Conservation (phyloP, 2,329 filamentous ascomycete genomes). For the Hymenoscyphus fructigenus region DNA sequence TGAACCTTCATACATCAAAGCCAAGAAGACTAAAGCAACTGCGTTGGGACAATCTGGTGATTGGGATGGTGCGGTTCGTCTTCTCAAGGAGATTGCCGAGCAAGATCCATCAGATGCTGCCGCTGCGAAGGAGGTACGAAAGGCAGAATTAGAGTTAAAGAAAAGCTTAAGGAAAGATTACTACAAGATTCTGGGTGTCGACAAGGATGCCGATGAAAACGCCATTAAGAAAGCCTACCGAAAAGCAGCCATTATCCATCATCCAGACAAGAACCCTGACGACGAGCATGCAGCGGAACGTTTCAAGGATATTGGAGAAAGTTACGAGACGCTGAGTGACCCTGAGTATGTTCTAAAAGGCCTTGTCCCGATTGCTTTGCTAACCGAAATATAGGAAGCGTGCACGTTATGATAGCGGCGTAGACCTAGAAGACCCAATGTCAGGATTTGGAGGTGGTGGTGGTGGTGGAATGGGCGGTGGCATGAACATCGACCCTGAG, state of each 20-base stretch:
- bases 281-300: slow-evolving; percentile 80
- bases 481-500: slow-evolving; percentile 42
- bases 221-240: slow-evolving; percentile 97
- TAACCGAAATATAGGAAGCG: slow-evolving; percentile 65
- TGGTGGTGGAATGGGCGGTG: slow-evolving; percentile 53
- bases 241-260: slow-evolving; percentile 88
- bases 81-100: slow-evolving; percentile 85
- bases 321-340: slow-evolving; percentile 93
- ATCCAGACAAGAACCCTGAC: slow-evolving; percentile 96
- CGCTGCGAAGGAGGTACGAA: slow-evolving; percentile 80
- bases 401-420: slow-evolving; percentile 86
- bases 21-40: slow-evolving; percentile 90
- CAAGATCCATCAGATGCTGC: slow-evolving; percentile 77
- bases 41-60: slow-evolving; percentile 79
- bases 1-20: slow-evolving; percentile 84
- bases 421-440: slow-evolving; percentile 82
- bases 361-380: slow-evolving; percentile 21
- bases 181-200: slow-evolving; percentile 91
- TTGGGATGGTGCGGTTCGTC: slow-evolving; percentile 89
- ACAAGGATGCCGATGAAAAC: slow-evolving; percentile 79
- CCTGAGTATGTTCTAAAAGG: slow-evolving; percentile 65
- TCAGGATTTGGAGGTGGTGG: slow-evolving; percentile 70
- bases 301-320: slow-evolving; percentile 98
- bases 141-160: slow-evolving; percentile 93
- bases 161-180: slow-evolving; percentile 97